Evolutionary conservation across 169 alveolate species (phyloP).

Genomic region (Plasmodium inui): DNA sequence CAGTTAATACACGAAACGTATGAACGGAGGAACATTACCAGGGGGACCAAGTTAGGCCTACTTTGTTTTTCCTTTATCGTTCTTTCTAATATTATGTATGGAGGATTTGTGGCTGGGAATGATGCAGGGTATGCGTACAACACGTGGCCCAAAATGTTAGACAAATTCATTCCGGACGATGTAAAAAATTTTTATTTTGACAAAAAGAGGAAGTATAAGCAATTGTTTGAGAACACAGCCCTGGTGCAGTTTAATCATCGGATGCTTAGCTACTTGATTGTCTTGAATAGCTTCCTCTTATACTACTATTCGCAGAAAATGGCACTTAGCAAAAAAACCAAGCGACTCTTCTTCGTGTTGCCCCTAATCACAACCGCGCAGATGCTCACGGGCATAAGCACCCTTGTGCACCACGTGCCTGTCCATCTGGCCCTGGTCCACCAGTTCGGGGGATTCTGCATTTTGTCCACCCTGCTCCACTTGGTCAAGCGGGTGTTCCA

Average conservation of each 20-base stretch:
- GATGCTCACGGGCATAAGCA: slow-evolving; percentile 78
- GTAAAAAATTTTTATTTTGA: slow-evolving; percentile 42
- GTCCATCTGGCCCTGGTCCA: slow-evolving; percentile 83
- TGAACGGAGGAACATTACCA: slow-evolving; percentile 51
- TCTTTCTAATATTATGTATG: slow-evolving; percentile 65
- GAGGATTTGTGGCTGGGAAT: slow-evolving; percentile 90
- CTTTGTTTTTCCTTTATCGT: slow-evolving; percentile 24
- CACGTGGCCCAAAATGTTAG: slow-evolving; percentile 91
- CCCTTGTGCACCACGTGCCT: slow-evolving; percentile 83
- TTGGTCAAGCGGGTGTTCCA: slow-evolving; percentile 34
- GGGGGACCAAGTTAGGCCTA: slow-evolving; percentile 37
- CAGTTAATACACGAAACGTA: slow-evolving; percentile 55
- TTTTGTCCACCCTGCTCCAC: slow-evolving; percentile 80
- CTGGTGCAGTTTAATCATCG: slow-evolving; percentile 90
- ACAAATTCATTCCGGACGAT: slow-evolving; percentile 85
- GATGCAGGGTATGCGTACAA: slow-evolving; percentile 90
- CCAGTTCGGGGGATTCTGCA: slow-evolving; percentile 82
- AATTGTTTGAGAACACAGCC: slow-evolving; percentile 86
- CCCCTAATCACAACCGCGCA: slow-evolving; percentile 82
- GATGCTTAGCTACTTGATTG: slow-evolving; percentile 84
- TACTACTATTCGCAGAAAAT: slow-evolving; percentile 37
- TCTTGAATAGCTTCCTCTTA: slow-evolving; percentile 53
- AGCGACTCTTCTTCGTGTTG: slow-evolving; percentile 77
- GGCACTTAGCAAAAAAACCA: slow-evolving; percentile 70
- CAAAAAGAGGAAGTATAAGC: slow-evolving; percentile 53